A percentile compares a stretch with the other conserved stretches of the same genome.
These are phyloP conservation scores for Fusarium torulosum DNA, from an alignment of 2,329 filamentous ascomycete species.

Conservation along the genomic window DNA sequence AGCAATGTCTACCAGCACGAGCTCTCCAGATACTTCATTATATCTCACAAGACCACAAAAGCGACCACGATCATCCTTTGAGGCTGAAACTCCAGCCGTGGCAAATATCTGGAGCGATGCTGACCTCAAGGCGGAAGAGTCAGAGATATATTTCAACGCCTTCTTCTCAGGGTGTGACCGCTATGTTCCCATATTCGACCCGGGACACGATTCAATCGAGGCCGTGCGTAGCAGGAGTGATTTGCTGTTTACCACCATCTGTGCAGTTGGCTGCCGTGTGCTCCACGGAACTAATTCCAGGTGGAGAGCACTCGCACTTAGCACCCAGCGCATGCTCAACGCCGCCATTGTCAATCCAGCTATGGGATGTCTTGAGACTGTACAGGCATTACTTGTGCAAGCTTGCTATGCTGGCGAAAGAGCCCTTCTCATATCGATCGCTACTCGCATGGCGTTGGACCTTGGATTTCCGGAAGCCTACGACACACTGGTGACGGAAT, in stretches of 20 bases:
- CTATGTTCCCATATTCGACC: slow-evolving; percentile 20
- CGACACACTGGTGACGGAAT: slow-evolving; percentile 6
- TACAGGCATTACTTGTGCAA: slow-evolving; percentile 13
- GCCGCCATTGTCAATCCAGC: slow-evolving; percentile 16
- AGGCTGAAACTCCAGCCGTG: slow-evolving; percentile 1
- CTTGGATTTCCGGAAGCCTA: slow-evolving; percentile 22
- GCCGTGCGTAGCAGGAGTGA: background rate
- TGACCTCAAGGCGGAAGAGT: background rate
- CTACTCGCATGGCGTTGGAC: slow-evolving; percentile 21
- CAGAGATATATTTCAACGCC: slow-evolving; percentile 12
- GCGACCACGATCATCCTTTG: background rate
- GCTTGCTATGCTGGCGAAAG: slow-evolving; percentile 25
- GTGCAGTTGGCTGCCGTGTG: slow-evolving; percentile 22
- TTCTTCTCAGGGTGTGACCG: slow-evolving; percentile 27
- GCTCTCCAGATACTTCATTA: background rate
- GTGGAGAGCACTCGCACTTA: slow-evolving; percentile 10
- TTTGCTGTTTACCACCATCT: slow-evolving; percentile 12
- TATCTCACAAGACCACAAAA: background rate
- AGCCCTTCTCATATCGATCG: slow-evolving; percentile 13
- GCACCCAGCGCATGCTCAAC: slow-evolving; percentile 23
- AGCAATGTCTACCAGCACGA: background rate
- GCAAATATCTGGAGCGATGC: background rate
- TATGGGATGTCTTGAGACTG: slow-evolving; percentile 17
- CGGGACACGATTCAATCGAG: background rate
- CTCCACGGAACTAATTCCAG: slow-evolving; percentile 1